Percentiles rank a stretch among this genome's conserved stretches.
phyloP scores from a whole-genome alignment of 352 stramenopile species.

The Phytophthora palmivora region DNA sequence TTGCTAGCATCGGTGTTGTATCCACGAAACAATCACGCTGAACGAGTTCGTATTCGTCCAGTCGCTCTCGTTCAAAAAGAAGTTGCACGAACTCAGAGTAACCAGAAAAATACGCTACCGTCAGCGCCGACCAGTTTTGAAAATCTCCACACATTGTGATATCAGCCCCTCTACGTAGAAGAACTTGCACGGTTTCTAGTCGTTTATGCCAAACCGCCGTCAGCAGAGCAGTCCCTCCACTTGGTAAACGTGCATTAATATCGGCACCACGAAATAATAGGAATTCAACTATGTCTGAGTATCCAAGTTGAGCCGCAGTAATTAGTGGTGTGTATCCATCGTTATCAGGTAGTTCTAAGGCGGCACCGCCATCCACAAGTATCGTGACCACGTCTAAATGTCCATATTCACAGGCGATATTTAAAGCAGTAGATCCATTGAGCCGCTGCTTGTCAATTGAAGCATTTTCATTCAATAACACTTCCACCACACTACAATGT shows the following conservation, averaged over 20 bases:
- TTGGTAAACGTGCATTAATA: conserved; percentile 8
- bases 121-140: conserved; percentile 6
- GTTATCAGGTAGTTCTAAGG: conserved; percentile 10
- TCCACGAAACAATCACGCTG: no score
- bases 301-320: conserved; percentile 15
- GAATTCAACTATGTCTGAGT: conserved; percentile 15
- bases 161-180: conserved; percentile 14
- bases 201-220: no score
- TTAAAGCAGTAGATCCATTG: conserved; percentile 13
- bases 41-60: not conserved
- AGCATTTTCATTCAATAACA: not conserved
- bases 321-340: conserved; percentile 21
- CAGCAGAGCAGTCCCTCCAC: conserved; percentile 16
- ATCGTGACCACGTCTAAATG: not conserved
- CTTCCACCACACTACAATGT: not conserved
- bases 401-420: conserved; percentile 19
- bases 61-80: conserved; percentile 10
- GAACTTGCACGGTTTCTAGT: conserved; percentile 11
- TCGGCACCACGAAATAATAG: not conserved
- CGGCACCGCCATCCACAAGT: conserved; percentile 12
- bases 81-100: conserved; percentile 23
- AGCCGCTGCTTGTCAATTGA: conserved; percentile 1
- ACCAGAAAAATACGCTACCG: no score
- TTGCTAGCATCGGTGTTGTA: no score
- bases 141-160: conserved; percentile 16